Evolutionary conservation across 345 rosid species (phyloP).

Genomic region (Arabis alpina): DNA sequence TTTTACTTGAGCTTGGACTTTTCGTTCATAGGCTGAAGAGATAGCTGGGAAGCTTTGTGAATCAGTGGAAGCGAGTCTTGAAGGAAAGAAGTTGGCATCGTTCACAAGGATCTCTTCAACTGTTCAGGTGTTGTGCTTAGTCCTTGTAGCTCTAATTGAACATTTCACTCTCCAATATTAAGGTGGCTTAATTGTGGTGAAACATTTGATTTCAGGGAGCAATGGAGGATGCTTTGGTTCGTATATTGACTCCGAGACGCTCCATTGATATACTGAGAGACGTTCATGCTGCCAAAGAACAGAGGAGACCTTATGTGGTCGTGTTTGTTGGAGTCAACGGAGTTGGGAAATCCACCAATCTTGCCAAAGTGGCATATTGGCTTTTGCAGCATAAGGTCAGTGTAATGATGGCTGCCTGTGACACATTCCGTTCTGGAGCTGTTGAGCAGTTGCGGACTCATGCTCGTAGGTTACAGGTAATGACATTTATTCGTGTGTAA

Average conservation of each 20-base stretch:
- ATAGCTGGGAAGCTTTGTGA: conserved; percentile 99
- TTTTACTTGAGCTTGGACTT: conserved; percentile 2
- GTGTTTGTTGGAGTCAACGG: conserved; percentile 99
- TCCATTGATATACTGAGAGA: conserved; percentile 96
- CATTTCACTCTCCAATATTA: neutral
- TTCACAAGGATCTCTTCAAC: conserved; percentile 97
- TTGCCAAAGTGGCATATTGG: conserved; percentile 99
- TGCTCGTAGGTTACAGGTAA: conserved; percentile 97
- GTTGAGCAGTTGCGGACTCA: conserved; percentile 97
- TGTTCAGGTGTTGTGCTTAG: conserved; percentile 70
- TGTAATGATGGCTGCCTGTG: conserved; percentile 99
- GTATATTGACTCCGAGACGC: conserved; percentile 95
- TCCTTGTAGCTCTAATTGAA: conserved; percentile 8
- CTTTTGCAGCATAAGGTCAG: conserved; percentile 88
- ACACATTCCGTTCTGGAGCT: conserved; percentile 98
- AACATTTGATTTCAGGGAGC: conserved; percentile 65
- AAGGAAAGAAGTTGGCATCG: conserved; percentile 93
- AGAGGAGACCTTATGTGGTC: conserved; percentile 87
- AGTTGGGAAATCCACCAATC: conserved; percentile 97
- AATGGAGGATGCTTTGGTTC: conserved; percentile 96
- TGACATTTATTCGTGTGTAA: neutral
- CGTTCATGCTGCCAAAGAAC: conserved; percentile 92
- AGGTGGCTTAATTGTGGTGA: conserved; percentile 25
- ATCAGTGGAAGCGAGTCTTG: conserved; percentile 95
- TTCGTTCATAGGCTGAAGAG: conserved; percentile 80